A percentile compares a stretch with the other conserved stretches of the same genome.
Conservation (phyloP, 108 stramenopile species). For the Nitzschia sp. region DNA sequence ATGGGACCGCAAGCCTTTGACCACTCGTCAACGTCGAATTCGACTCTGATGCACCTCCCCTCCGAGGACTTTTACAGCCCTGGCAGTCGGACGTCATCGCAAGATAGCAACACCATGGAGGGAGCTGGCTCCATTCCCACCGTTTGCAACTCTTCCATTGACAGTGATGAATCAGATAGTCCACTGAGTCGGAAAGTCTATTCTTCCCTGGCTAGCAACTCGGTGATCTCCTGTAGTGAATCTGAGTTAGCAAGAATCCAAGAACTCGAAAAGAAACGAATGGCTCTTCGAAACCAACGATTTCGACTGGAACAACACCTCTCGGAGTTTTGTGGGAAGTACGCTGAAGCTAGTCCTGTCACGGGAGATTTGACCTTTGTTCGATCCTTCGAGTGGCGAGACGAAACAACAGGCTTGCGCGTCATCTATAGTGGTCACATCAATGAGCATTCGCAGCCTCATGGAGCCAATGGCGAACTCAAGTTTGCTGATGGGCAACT, state of each 20-base stretch:
- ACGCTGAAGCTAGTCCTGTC: slow-evolving; percentile 4
- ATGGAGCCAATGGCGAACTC: slow-evolving; percentile 26
- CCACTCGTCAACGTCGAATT: neutral
- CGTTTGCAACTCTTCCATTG: slow-evolving; percentile 3
- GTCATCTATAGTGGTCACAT: slow-evolving; percentile 33
- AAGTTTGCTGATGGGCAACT: slow-evolving; percentile 37
- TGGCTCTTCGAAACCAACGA: slow-evolving; percentile 32
- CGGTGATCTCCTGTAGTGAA: neutral
- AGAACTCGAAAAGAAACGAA: slow-evolving; percentile 39
- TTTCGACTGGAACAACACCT: slow-evolving; percentile 45
- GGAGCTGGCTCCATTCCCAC: slow-evolving; percentile 15
- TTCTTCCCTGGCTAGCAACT: neutral
- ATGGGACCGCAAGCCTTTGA: neutral
- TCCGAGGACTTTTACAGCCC: neutral
- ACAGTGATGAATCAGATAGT: neutral
- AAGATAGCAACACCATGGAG: slow-evolving; percentile 13
- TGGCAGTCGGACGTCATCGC: neutral
- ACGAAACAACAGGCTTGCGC: slow-evolving; percentile 6
- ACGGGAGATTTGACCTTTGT: neutral
- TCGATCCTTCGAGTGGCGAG: slow-evolving; percentile 6
- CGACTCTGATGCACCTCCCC: neutral
- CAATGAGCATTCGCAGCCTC: slow-evolving; percentile 20
- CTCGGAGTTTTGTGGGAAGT: slow-evolving; percentile 30
- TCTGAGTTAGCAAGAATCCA: slow-evolving; percentile 1
- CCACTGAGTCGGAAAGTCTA: neutral